A percentile compares a stretch with the other conserved stretches of the same genome.
Conservation (phyloP, 352 stramenopile genomes). For the Phytophthora hibernalis region DNA sequence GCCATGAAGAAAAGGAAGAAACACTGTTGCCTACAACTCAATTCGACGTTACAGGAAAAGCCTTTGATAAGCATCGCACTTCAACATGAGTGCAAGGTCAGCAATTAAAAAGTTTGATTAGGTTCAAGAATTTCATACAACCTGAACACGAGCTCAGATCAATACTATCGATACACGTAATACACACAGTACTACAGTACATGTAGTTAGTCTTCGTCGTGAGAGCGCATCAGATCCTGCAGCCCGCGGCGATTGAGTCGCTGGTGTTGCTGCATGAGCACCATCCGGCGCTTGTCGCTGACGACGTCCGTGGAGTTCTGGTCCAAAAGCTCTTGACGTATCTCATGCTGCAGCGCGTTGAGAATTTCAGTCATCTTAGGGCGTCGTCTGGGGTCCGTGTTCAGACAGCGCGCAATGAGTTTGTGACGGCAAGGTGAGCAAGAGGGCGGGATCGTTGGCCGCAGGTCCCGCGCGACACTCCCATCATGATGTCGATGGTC, state of each 20-base stretch:
- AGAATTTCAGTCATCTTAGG: constrained; percentile 87
- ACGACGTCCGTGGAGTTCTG: constrained; percentile 68
- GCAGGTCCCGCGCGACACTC: constrained; percentile 66
- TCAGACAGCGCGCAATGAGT: constrained; percentile 73
- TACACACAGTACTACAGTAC: too few species aligned
- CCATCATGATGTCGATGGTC: constrained; percentile 85
- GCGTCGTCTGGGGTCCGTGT: constrained; percentile 59
- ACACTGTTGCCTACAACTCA: constrained; percentile 6
- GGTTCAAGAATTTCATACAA: constrained; percentile 12
- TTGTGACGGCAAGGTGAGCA: constrained; percentile 67
- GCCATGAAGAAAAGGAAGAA: constrained; percentile 9
- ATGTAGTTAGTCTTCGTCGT: constrained; percentile 28
- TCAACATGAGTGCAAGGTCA: constrained; percentile 10
- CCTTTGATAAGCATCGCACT: constrained; percentile 18
- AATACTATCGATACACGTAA: background rate
- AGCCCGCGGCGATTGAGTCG: constrained; percentile 73
- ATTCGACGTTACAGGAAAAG: background rate
- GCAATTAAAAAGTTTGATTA: constrained; percentile 13
- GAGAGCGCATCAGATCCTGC: constrained; percentile 56
- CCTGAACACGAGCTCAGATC: constrained; percentile 1
- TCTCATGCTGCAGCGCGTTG: constrained; percentile 70
- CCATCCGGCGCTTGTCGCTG: constrained; percentile 66
- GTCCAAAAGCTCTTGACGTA: constrained; percentile 78
- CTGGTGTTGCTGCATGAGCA: constrained; percentile 83
- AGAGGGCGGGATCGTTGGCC: constrained; percentile 68